These are phyloP conservation scores for Candida gigantensis DNA, from an alignment of 1,139 yeast species.

Conservation along the genomic window DNA sequence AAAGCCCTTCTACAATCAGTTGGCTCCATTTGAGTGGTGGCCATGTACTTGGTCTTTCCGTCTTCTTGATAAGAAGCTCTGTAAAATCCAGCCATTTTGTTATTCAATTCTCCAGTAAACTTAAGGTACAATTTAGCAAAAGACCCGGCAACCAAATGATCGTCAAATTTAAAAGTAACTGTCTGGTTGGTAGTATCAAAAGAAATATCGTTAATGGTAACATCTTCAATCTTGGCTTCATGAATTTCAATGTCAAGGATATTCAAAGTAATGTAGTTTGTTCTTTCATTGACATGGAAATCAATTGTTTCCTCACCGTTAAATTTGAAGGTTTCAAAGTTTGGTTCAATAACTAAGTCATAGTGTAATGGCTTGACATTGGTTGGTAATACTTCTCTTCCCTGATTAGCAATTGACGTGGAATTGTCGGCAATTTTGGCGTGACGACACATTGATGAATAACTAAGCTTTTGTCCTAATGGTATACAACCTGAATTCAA, in stretches of 20 bases:
- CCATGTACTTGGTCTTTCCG: slow-evolving; percentile 65
- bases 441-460: slow-evolving; percentile 17
- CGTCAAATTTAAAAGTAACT: slow-evolving; percentile 59
- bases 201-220: slow-evolving; percentile 28
- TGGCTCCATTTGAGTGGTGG: slow-evolving; percentile 88
- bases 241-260: slow-evolving; percentile 64
- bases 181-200: slow-evolving; percentile 62
- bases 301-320: slow-evolving; percentile 67
- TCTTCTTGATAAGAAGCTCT: slow-evolving; percentile 65
- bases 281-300: slow-evolving; percentile 57
- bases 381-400: slow-evolving; percentile 70
- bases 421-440: slow-evolving; percentile 14
- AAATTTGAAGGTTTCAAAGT: slow-evolving; percentile 68
- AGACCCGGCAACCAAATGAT: slow-evolving; percentile 47
- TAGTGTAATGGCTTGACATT: slow-evolving; percentile 75
- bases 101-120: slow-evolving; percentile 72
- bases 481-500: neutral
- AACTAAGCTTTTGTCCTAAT: slow-evolving; percentile 3
- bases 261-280: slow-evolving; percentile 58
- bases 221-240: slow-evolving; percentile 48
- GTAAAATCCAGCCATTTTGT: slow-evolving; percentile 87
- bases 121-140: slow-evolving; percentile 48
- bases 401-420: slow-evolving; percentile 24
- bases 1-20: slow-evolving; percentile 90
- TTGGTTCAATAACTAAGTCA: slow-evolving; percentile 70